These are phyloP conservation scores for Paramecium octaurelia DNA, from an alignment of 73 alveolate species.

Conservation along the genomic window DNA sequence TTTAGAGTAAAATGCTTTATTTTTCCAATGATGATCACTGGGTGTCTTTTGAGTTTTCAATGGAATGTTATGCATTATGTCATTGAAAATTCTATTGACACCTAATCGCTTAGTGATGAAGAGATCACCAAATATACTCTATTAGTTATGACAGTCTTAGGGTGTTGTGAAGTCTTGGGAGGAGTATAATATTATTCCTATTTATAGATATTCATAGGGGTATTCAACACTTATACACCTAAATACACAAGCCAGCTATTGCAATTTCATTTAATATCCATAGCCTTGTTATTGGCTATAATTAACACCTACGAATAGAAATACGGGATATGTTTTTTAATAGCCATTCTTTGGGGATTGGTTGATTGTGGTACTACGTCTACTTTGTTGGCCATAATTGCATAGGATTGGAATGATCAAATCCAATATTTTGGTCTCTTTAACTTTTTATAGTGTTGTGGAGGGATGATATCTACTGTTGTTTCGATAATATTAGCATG, in stretches of 20 bases:
- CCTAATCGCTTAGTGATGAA: neutral
- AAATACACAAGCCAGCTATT: neutral
- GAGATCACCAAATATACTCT: neutral
- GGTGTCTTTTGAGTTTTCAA: conserved; percentile 10
- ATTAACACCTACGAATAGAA: neutral
- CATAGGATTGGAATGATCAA: neutral
- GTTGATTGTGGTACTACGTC: conserved; percentile 42
- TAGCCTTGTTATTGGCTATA: neutral
- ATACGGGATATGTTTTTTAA: neutral
- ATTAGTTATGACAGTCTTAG: neutral
- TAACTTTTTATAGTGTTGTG: conserved; percentile 15
- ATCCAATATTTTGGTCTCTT: neutral
- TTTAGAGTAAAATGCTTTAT: neutral
- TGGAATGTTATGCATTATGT: conserved; percentile 5
- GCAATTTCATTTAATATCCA: neutral
- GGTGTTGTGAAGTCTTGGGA: neutral
- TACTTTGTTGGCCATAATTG: neutral
- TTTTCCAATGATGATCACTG: neutral
- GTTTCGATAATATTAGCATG: neutral
- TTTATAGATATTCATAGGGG: neutral
- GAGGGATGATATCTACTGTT: conserved; percentile 17
- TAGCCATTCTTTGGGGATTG: conserved; percentile 10
- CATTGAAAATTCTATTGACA: neutral
- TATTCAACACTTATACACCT: neutral
- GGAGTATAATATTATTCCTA: neutral